phyloP scores from a whole-genome alignment of 108 stramenopile genomes.

The Fragilariopsis cylindrus region DNA sequence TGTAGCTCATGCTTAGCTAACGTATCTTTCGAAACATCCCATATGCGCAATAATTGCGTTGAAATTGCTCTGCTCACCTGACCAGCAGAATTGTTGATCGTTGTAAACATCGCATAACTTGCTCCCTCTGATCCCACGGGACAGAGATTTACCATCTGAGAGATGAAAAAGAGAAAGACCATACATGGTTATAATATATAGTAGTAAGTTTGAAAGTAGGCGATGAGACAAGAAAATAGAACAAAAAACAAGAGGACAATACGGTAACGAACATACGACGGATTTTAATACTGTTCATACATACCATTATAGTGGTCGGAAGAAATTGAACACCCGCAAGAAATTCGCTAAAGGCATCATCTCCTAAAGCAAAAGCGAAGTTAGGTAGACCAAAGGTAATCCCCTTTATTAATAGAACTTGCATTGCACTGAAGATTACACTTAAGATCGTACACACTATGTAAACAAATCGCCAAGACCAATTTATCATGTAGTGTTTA shows the following conservation, averaged over 20 bases:
- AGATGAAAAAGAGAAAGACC: neutral
- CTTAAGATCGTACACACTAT: conserved; percentile 73
- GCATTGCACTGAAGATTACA: conserved; percentile 68
- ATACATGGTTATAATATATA: neutral
- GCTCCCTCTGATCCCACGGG: conserved; percentile 79
- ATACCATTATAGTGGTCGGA: conserved; percentile 52
- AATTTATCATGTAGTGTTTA: conserved; percentile 82
- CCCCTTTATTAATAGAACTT: conserved; percentile 74
- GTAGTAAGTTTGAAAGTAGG: neutral
- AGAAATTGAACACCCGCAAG: conserved; percentile 56
- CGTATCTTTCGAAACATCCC: conserved; percentile 78
- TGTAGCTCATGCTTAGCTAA: conserved; percentile 53
- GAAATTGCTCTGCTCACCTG: conserved; percentile 57
- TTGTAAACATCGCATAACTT: conserved; percentile 88
- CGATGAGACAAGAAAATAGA: conserved; percentile 52
- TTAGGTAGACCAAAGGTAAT: conserved; percentile 77
- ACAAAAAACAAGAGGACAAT: neutral
- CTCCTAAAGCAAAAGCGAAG: conserved; percentile 83
- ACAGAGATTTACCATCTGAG: conserved; percentile 75
- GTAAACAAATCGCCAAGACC: conserved; percentile 81
- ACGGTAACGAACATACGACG: neutral
- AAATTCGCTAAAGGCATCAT: conserved; percentile 86
- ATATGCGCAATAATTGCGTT: conserved; percentile 66
- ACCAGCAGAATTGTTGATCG: conserved; percentile 68
- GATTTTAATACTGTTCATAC: neutral